Evolutionary conservation across 208 protist genomes (phyloP), one percentile per base, ranked within the genome.

Genomic region (Trypanosoma melophagium): DNA sequence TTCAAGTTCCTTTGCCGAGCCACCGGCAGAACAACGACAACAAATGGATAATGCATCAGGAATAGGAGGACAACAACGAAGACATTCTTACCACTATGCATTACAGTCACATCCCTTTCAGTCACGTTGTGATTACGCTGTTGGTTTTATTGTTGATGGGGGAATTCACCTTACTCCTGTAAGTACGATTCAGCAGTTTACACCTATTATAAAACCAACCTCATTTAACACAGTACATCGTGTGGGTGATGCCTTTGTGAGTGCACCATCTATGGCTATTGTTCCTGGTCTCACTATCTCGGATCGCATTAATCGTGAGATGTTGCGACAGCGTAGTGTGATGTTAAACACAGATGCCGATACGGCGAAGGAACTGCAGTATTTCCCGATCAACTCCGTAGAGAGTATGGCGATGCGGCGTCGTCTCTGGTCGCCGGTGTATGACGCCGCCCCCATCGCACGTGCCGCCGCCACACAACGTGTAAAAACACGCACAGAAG

Each of bases 141-240:
- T 93, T 0, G 91, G 80, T 3, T 81, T 80, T 49, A 63, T 96
- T 21, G 60, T 66, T 7, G 69, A 64, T 5, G 78, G 80, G 28
- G 84, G 74, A 0, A 68, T 96, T 55, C 86, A 93, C 60, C 54
- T 96, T 0, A 87, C 89, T 17, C 84, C 88, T 4, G 84, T 92
- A 12, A 45, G 55, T 16, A 77, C 73, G 17, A 69, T 86, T 63
- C 81, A 86, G 51, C 81, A 86, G 38, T 86, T 86, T 58, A 76
- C 76, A n/a, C 81, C 81, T 25, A 69, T 74, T 58, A 66, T 86
- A 12, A 58, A 54, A 16, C 63, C 77, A 55, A 51, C 51, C 5
- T 31, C 41, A 8, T 19, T 21, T 4, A 58, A 42, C 25, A 66
- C 71, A 7, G 60, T 76, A 0, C 76, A 79, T 49, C 63, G 76